phyloP scores from a whole-genome alignment of 345 rosid genomes.

The Citrus unshiu region DNA sequence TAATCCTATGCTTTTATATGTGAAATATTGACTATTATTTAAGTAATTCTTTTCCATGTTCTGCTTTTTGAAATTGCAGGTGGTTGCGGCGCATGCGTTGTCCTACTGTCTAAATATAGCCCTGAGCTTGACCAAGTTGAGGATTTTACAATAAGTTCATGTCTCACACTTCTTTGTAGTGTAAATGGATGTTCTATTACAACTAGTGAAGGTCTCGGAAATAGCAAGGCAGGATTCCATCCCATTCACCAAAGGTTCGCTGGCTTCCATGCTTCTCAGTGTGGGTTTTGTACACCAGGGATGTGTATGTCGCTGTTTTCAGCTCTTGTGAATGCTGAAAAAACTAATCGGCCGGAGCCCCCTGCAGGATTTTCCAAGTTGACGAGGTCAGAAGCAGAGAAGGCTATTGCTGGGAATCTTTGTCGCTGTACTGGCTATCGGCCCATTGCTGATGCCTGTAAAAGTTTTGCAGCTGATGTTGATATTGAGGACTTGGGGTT shows the following conservation, averaged over 20 bases:
- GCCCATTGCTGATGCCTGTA: slow-evolving; percentile 83
- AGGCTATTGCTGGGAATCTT: slow-evolving; percentile 64
- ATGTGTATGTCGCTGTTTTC: slow-evolving; percentile 78
- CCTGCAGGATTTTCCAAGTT: slow-evolving; percentile 57
- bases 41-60: not conserved
- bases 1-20: not conserved
- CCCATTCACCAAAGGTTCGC: slow-evolving; percentile 71
- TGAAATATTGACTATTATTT: not conserved
- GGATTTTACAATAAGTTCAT: slow-evolving; percentile 60
- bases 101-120: slow-evolving; percentile 62
- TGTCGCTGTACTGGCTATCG: slow-evolving; percentile 97
- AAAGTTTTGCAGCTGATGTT: slow-evolving; percentile 77
- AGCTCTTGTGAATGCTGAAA: slow-evolving; percentile 68
- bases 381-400: slow-evolving; percentile 72
- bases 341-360: slow-evolving; percentile 40
- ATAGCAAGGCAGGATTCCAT: slow-evolving; percentile 71
- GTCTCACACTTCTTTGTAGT: slow-evolving; percentile 83
- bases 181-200: slow-evolving; percentile 73
- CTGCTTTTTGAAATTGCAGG: slow-evolving; percentile 39
- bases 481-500: slow-evolving; percentile 90
- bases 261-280: slow-evolving; percentile 89
- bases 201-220: slow-evolving; percentile 89
- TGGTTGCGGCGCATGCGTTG: slow-evolving; percentile 93
- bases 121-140: slow-evolving; percentile 49
- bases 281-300: slow-evolving; percentile 95